phyloP scores from a whole-genome alignment of 495 filamentous ascomycete species.

The Neurospora cerealis region DNA sequence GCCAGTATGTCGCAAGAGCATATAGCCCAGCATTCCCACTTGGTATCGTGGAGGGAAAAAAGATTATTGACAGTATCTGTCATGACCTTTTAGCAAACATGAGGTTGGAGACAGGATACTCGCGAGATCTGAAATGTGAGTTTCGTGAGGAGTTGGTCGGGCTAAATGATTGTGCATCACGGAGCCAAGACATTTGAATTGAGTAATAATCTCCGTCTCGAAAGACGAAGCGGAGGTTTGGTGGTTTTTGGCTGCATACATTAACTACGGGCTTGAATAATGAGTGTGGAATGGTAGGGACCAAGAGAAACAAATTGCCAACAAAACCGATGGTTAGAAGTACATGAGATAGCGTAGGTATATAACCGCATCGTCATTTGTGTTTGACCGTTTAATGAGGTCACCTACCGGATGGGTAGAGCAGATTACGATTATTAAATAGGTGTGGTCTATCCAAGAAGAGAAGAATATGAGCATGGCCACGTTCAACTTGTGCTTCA shows the following conservation, averaged over 20 bases:
- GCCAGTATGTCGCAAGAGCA: neutral
- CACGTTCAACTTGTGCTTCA: neutral
- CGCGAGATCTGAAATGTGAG: neutral
- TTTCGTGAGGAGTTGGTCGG: no score
- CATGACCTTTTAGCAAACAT: neutral
- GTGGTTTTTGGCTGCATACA: neutral
- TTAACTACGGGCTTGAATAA: neutral
- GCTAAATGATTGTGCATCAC: no score
- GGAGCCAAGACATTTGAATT: no score
- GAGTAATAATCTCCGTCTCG: neutral
- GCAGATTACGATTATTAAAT: neutral
- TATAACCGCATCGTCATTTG: neutral
- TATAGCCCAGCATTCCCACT: neutral
- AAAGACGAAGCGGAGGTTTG: neutral
- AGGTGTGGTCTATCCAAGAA: neutral
- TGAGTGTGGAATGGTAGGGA: neutral
- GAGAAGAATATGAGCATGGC: neutral
- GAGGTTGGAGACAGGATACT: no score
- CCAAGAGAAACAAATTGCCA: neutral
- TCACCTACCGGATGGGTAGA: neutral
- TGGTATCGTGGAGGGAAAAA: neutral
- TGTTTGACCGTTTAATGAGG: neutral
- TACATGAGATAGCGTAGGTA: neutral
- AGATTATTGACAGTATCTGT: neutral
- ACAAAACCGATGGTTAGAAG: neutral